These are phyloP conservation scores for Suillus paluster DNA, from an alignment of 768 basidiomycete genomes.

Conservation along the genomic window DNA sequence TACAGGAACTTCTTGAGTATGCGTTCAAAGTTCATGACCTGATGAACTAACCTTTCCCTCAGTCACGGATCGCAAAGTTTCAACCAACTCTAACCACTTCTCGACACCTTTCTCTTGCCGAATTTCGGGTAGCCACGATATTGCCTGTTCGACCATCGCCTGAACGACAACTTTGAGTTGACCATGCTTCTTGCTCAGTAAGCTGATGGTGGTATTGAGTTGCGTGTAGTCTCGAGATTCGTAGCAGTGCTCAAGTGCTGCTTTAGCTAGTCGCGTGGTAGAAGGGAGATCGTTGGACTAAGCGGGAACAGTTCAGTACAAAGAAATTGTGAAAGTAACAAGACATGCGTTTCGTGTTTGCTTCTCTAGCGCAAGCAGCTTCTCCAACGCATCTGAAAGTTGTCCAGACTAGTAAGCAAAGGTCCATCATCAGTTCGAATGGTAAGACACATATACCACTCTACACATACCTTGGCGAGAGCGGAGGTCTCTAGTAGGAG, in stretches of 20 bases:
- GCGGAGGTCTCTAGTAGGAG: conserved; percentile 70
- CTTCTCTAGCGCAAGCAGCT: conserved; percentile 88
- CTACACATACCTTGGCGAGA: conserved; percentile 69
- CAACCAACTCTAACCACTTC: conserved; percentile 85
- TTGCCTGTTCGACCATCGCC: conserved; percentile 86
- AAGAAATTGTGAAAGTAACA: neutral
- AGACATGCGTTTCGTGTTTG: conserved; percentile 88
- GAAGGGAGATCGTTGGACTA: conserved; percentile 93
- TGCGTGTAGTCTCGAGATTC: conserved; percentile 69
- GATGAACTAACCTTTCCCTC: conserved; percentile 87
- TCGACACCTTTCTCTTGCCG: conserved; percentile 67
- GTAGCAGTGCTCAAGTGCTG: conserved; percentile 73
- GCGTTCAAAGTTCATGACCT: conserved; percentile 4
- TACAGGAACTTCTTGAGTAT: conserved; percentile 35
- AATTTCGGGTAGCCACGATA: conserved; percentile 82
- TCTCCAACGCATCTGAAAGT: conserved; percentile 87
- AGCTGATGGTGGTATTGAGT: conserved; percentile 68
- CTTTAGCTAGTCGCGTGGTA: conserved; percentile 84
- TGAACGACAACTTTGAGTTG: conserved; percentile 91
- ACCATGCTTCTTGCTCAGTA: conserved; percentile 94
- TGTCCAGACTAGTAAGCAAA: conserved; percentile 70
- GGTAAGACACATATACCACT: conserved; percentile 10
- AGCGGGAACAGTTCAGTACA: conserved; percentile 8
- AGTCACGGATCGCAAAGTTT: conserved; percentile 88
- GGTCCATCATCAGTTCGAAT: conserved; percentile 15